A percentile compares a stretch with the other conserved stretches of the same genome.
These are phyloP conservation scores for Penicillium sp. DNA, from an alignment of 2,329 filamentous ascomycete species.

Conservation along the genomic window DNA sequence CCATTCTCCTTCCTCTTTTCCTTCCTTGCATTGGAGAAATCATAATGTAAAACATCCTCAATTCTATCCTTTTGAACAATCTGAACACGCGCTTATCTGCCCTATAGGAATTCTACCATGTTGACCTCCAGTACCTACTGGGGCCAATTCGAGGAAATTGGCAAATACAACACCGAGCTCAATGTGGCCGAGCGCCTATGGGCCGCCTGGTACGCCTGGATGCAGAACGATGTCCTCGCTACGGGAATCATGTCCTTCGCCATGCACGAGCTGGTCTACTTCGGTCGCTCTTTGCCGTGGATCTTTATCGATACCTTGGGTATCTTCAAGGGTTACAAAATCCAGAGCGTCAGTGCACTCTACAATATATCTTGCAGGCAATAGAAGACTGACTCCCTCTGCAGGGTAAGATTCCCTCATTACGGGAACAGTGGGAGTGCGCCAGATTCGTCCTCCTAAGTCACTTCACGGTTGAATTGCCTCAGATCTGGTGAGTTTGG, in stretches of 20 bases:
- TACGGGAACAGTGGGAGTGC: conserved; percentile 90
- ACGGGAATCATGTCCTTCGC: conserved; percentile 96
- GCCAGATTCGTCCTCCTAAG: conserved; percentile 86
- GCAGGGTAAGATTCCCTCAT: conserved; percentile 79
- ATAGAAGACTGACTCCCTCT: background rate
- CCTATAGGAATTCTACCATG: conserved; percentile 45
- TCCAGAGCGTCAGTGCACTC: conserved; percentile 64
- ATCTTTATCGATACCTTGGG: conserved; percentile 86
- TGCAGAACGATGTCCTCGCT: conserved; percentile 94
- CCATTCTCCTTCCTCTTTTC: background rate
- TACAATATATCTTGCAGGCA: background rate
- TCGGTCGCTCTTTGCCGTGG: conserved; percentile 84
- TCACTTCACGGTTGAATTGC: conserved; percentile 96
- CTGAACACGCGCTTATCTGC: background rate
- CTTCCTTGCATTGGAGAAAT: background rate
- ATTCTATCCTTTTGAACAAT: background rate
- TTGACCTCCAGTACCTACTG: conserved; percentile 56
- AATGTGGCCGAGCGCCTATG: conserved; percentile 84
- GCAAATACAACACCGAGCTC: conserved; percentile 73
- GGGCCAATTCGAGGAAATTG: conserved; percentile 61
- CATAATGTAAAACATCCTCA: background rate
- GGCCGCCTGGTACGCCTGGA: conserved; percentile 95
- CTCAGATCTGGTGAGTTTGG: conserved; percentile 76
- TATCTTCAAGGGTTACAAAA: conserved; percentile 88
- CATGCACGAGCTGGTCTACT: conserved; percentile 93